phyloP scores from a whole-genome alignment of 2,329 filamentous ascomycete species.

The Botrytis deweyae region DNA sequence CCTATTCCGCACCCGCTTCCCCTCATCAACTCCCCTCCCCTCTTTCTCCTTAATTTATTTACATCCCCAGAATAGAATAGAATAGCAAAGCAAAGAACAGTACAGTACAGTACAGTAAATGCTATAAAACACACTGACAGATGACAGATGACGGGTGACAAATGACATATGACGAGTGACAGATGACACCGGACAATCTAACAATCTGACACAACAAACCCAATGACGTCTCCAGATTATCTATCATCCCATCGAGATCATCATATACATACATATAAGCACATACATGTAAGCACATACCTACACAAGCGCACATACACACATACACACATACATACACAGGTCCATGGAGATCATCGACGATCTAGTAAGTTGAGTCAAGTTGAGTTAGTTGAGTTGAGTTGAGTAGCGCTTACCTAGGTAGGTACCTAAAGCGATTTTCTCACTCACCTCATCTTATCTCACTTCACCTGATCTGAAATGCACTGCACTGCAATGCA shows the following conservation, averaged over 20 bases:
- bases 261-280: background rate
- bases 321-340: background rate
- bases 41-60: too few species aligned
- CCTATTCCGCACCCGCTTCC: too few species aligned
- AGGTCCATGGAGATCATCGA: background rate
- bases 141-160: too few species aligned
- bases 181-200: background rate
- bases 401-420: too few species aligned
- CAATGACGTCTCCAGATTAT: background rate
- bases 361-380: background rate
- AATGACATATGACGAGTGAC: too few species aligned
- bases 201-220: background rate
- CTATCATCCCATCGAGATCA: background rate
- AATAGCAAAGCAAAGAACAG: background rate
- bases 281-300: too few species aligned
- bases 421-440: background rate
- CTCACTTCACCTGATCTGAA: background rate
- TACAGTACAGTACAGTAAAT: background rate
- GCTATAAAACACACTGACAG: background rate
- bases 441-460: background rate
- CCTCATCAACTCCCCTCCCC: too few species aligned
- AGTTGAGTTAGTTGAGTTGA: too few species aligned
- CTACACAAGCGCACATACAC: too few species aligned
- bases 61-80: background rate
- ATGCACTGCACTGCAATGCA: background rate